These are phyloP conservation scores for Cucurbitaria berberidis DNA, from an alignment of 2,329 filamentous ascomycete genomes.

Conservation along the genomic window DNA sequence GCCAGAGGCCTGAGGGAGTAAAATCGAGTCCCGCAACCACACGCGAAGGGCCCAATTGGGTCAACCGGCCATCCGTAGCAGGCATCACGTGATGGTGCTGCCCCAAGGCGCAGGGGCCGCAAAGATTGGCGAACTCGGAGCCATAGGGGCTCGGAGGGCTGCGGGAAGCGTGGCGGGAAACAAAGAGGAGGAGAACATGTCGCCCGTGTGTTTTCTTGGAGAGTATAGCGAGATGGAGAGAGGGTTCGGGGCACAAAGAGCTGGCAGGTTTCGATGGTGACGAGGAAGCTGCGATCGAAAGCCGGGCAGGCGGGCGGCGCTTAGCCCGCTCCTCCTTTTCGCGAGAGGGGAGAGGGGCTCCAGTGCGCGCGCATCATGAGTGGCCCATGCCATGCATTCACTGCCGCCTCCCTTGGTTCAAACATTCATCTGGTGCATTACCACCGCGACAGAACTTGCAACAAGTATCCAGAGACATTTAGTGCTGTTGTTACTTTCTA, in stretches of 20 bases:
- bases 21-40: constrained; percentile 26
- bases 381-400: neutral
- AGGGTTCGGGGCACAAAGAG: constrained; percentile 30
- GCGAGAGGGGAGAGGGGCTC: constrained; percentile 25
- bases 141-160: constrained; percentile 5
- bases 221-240: constrained; percentile 8
- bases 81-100: constrained; percentile 18
- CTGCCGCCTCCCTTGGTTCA: too few relatives aligned
- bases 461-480: too few relatives aligned
- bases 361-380: constrained; percentile 17
- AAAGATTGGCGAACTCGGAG: constrained; percentile 1
- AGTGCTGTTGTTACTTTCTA: too few relatives aligned
- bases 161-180: neutral
- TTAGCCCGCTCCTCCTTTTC: constrained; percentile 17
- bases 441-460: too few relatives aligned
- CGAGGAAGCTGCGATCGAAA: constrained; percentile 29
- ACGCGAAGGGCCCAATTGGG: constrained; percentile 6
- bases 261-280: constrained; percentile 28
- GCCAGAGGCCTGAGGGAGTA: constrained; percentile 36
- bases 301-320: constrained; percentile 21
- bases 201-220: constrained; percentile 1
- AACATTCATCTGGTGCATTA: too few relatives aligned
- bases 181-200: neutral
- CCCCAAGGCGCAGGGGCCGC: constrained; percentile 6
- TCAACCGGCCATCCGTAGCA: constrained; percentile 23